Evolutionary conservation across 805 yeast genomes (phyloP).

Genomic region (Candida jianshihensis): DNA sequence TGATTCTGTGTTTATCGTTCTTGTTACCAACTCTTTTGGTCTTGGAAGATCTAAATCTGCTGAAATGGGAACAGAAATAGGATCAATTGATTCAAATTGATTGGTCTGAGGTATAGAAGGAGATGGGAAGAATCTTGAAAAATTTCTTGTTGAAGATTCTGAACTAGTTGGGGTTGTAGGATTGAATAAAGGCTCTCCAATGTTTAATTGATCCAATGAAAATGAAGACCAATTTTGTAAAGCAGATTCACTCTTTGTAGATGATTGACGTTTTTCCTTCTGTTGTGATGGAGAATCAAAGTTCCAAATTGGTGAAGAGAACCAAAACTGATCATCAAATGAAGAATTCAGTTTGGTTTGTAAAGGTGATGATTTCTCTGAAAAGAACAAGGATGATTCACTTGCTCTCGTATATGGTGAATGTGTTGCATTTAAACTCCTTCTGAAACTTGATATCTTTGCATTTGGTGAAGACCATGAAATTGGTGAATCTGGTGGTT

Average conservation of each 20-base stretch:
- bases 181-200: conserved; percentile 13
- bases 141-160: conserved; percentile 7
- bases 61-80: neutral
- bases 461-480: conserved; percentile 20
- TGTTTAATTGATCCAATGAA: conserved; percentile 14
- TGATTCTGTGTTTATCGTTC: no score
- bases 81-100: neutral
- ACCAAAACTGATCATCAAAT: conserved; percentile 10
- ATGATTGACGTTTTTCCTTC: conserved; percentile 17
- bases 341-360: no score
- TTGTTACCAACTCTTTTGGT: no score
- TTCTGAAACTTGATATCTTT: conserved; percentile 21
- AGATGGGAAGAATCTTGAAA: conserved; percentile 23
- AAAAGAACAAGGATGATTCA: conserved; percentile 9
- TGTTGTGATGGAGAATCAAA: neutral
- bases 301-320: conserved; percentile 19
- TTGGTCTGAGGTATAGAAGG: conserved; percentile 12
- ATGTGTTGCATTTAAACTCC: conserved; percentile 13
- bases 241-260: conserved; percentile 22
- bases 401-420: conserved; percentile 17
- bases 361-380: no score
- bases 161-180: neutral
- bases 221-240: conserved; percentile 22
- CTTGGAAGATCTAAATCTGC: no score
- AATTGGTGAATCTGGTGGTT: conserved; percentile 1